A percentile compares a stretch with the other conserved stretches of the same genome.
These are phyloP conservation scores for Paratinospora sagittata DNA, from an alignment of 164 flowering plant genomes.

Conservation along the genomic window DNA sequence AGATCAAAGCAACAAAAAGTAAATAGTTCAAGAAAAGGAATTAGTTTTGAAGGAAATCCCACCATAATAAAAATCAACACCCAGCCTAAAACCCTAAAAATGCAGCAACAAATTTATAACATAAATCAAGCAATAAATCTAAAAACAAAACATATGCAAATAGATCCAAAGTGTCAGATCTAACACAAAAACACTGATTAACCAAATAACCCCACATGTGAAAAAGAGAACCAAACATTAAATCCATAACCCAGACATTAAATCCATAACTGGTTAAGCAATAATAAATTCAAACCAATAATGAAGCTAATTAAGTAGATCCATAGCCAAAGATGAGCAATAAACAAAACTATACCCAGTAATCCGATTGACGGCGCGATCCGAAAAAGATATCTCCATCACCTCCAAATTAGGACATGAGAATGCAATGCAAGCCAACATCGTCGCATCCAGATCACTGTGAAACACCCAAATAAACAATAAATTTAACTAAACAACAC, in stretches of 20 bases:
- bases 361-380: constrained; percentile 57
- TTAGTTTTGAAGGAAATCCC: background rate
- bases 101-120: background rate
- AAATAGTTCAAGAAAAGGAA: background rate
- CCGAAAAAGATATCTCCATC: constrained; percentile 61
- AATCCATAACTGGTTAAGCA: background rate
- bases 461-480: constrained; percentile 28
- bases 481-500: background rate
- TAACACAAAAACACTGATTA: background rate
- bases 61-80: too few species aligned
- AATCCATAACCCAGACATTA: background rate
- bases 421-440: constrained; percentile 92
- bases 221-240: background rate
- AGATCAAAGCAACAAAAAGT: background rate
- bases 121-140: background rate
- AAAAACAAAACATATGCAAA: background rate
- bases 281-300: background rate
- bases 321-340: background rate
- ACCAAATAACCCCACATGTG: background rate
- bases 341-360: constrained; percentile 53
- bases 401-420: constrained; percentile 81
- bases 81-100: background rate
- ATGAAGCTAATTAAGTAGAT: constrained; percentile 1
- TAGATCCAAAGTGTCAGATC: background rate
- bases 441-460: constrained; percentile 90